These are phyloP conservation scores for Backusella parvicylindrica DNA, from an alignment of 192 early-diverging fungal genomes.

Conservation along the genomic window DNA sequence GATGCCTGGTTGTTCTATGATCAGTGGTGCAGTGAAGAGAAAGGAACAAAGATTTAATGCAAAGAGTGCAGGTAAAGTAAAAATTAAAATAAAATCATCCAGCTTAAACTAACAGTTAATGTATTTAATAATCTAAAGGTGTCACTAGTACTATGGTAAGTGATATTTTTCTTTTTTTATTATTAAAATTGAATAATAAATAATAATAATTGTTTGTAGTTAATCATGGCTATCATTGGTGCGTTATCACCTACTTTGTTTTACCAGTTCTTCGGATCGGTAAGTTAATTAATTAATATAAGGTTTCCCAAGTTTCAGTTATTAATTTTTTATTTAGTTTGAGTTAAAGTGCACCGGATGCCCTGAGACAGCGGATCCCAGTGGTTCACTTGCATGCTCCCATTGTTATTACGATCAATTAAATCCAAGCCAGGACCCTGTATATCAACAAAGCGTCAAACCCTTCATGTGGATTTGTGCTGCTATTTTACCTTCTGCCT, in stretches of 20 bases:
- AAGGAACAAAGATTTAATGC: slow-evolving; percentile 96
- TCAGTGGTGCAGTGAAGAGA: slow-evolving; percentile 83
- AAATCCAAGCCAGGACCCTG: slow-evolving; percentile 73
- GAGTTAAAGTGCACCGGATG: slow-evolving; percentile 57
- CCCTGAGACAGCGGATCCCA: slow-evolving; percentile 18
- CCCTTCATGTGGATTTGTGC: slow-evolving; percentile 91
- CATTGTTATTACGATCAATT: slow-evolving; percentile 61
- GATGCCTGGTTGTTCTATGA: slow-evolving; percentile 94
- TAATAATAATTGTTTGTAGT: slow-evolving; percentile 4
- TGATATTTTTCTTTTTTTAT: too few relatives aligned
- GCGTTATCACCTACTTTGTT: slow-evolving; percentile 93
- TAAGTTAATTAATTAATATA: slow-evolving; percentile 21
- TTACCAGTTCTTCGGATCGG: slow-evolving; percentile 83
- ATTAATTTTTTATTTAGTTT: slow-evolving; percentile 33
- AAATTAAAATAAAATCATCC: not conserved
- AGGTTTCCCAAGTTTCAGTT: not conserved
- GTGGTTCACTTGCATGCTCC: slow-evolving; percentile 39
- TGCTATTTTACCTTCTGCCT: slow-evolving; percentile 70
- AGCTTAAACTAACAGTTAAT: not conserved
- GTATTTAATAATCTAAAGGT: slow-evolving; percentile 33
- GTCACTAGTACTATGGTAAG: slow-evolving; percentile 83
- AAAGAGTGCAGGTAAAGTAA: slow-evolving; percentile 72
- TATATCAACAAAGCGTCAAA: slow-evolving; percentile 75
- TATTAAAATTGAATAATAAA: not conserved
- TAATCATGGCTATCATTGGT: slow-evolving; percentile 91